Percentiles rank a stretch among this genome's conserved stretches.
Conservation (phyloP, 2,329 filamentous ascomycete genomes). For the Botrytis aclada region DNA sequence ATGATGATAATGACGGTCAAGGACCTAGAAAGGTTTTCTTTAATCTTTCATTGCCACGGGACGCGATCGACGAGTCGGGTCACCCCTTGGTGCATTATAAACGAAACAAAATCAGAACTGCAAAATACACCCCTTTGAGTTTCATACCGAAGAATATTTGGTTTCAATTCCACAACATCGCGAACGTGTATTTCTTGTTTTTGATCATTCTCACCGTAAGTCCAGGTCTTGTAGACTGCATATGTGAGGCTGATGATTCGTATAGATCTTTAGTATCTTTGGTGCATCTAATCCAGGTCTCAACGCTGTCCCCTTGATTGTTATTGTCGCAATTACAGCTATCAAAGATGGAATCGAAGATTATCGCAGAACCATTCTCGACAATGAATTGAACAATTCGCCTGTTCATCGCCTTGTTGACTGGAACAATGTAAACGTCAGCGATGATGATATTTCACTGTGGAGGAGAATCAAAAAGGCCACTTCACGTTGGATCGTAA, state of each 20-base stretch:
- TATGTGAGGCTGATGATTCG: conserved; percentile 31
- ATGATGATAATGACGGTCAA: conserved; percentile 41
- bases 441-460: conserved; percentile 76
- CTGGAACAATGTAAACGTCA: conserved; percentile 91
- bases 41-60: conserved; percentile 74
- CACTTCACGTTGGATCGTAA: conserved; percentile 44
- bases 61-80: conserved; percentile 77
- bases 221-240: conserved; percentile 28
- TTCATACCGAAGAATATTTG: conserved; percentile 96
- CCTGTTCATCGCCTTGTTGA: conserved; percentile 85
- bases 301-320: conserved; percentile 85
- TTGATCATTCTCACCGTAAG: conserved; percentile 90
- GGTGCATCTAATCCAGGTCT: conserved; percentile 87
- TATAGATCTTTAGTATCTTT: conserved; percentile 92
- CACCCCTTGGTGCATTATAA: conserved; percentile 67
- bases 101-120: conserved; percentile 95
- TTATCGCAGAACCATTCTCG: conserved; percentile 84
- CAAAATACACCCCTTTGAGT: conserved; percentile 93
- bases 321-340: conserved; percentile 83
- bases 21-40: conserved; percentile 68
- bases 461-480: conserved; percentile 94
- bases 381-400: conserved; percentile 94
- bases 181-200: conserved; percentile 98
- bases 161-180: conserved; percentile 98
- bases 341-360: conserved; percentile 96